Conservation (phyloP, 352 stramenopile genomes). For the Phytopythium cucurbitacearum region DNA sequence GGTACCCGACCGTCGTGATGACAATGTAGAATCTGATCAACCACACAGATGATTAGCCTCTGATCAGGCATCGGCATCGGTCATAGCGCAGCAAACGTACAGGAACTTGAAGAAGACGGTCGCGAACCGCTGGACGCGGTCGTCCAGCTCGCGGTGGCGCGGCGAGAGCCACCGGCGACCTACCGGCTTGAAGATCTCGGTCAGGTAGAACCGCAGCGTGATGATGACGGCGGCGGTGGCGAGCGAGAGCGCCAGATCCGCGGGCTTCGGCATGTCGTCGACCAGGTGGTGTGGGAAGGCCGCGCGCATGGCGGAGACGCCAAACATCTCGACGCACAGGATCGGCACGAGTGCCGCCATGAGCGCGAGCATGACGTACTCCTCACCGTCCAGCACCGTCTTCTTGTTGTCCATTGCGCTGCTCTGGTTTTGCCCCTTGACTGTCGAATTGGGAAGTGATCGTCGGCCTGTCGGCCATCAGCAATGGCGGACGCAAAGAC, state of each 20-base stretch:
- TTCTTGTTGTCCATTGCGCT: conserved; percentile 8
- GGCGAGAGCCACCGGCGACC: conserved; percentile 20
- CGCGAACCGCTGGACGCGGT: conserved; percentile 30
- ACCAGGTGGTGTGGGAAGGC: conserved; percentile 22
- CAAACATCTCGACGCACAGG: conserved; percentile 25
- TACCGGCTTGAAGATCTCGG: conserved; percentile 19
- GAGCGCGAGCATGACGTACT: conserved; percentile 26
- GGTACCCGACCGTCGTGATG: conserved; percentile 30
- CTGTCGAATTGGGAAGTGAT: background rate
- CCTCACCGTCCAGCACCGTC: conserved; percentile 24
- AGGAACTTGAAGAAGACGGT: conserved; percentile 36
- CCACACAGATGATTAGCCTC: background rate
- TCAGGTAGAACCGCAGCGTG: conserved; percentile 19
- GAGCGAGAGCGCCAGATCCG: conserved; percentile 20
- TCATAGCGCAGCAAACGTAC: conserved; percentile 5
- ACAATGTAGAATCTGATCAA: conserved; percentile 20
- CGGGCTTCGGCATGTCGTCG: conserved; percentile 22
- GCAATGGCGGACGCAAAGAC: background rate
- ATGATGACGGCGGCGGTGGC: conserved; percentile 23
- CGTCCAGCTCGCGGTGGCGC: conserved; percentile 14
- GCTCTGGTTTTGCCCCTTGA: background rate
- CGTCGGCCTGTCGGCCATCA: background rate
- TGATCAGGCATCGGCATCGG: background rate
- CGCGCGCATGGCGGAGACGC: conserved; percentile 27
- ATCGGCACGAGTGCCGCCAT: conserved; percentile 23